Evolutionary conservation across 163 green algal genomes (phyloP).

Genomic region (Chlamydomonas reinhardtii): DNA sequence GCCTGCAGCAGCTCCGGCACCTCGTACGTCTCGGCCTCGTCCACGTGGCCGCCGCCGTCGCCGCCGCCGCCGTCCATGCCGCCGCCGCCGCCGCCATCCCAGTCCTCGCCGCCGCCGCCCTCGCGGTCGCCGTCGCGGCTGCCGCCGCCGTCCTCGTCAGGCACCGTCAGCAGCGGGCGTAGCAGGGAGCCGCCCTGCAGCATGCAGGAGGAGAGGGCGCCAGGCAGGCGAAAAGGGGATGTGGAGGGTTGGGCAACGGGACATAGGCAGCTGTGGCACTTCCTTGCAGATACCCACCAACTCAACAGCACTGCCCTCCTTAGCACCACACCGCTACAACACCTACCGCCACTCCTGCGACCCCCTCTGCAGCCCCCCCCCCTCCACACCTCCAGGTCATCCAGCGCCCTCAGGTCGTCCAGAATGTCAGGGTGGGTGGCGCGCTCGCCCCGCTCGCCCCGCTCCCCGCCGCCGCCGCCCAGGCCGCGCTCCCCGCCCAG

Average conservation of each 20-base stretch:
- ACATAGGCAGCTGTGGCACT: too few relatives aligned
- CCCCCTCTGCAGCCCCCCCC: too few relatives aligned
- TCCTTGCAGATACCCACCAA: too few relatives aligned
- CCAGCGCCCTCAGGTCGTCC: conserved; percentile 8
- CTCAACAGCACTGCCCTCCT: too few relatives aligned
- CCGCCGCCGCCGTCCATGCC: background rate
- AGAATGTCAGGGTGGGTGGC: conserved; percentile 41
- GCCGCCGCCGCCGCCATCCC: background rate
- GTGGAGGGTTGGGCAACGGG: too few relatives aligned
- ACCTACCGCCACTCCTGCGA: too few relatives aligned
- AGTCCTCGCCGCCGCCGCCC: background rate
- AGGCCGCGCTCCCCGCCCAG: too few relatives aligned
- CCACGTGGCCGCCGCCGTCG: conserved; percentile 2
- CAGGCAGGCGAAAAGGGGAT: too few relatives aligned
- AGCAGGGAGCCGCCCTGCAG: conserved; percentile 19
- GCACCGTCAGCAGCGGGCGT: conserved; percentile 35
- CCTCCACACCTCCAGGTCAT: conserved; percentile 18
- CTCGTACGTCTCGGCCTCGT: conserved; percentile 43
- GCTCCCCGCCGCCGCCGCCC: background rate
- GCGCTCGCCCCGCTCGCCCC: background rate
- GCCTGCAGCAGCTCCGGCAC: conserved; percentile 42
- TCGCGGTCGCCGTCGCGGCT: background rate
- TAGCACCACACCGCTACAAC: too few relatives aligned
- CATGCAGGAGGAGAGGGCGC: too few relatives aligned
- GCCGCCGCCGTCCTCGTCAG: background rate